Base-by-base conservation (phyloP, 306 rosid genomes). In the Inga laurina region DNA sequence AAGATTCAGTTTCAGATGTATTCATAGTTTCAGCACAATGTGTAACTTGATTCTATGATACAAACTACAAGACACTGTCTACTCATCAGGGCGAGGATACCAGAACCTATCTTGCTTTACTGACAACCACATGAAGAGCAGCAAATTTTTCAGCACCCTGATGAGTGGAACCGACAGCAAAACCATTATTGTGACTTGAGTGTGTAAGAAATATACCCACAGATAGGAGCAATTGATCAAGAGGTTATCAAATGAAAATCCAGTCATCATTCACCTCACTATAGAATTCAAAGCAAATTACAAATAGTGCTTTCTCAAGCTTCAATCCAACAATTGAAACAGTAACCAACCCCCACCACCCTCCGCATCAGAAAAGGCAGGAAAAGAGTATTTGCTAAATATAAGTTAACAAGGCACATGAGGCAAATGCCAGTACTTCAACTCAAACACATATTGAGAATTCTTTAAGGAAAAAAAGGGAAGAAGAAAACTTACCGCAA, bases 61-160 rank as follows among this genome's bases (percentile, higher is more conserved):
- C 4, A 48, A 48, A 8, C 22, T 7, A 56, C 10, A 56, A 56
- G 64, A 45, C 49, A 19, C 27, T 1, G 54, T 30, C 21, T 39
- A 70, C 72, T 37, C 46, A 68, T 57, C 81, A 59, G 77, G 7
- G 69, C 44, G 16, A 72, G 76, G 48, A 21, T 37, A 14, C 35
- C 74, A 52, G 61, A 75, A 72, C 83, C 74, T 8, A 72, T 72
- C n/a, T 76, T 77, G 56, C 59, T 45, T 35, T 77, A 45, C 75
- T 77, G 61, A 49, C 65, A 54, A 77, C 48, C 76, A 37, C 64
- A 30, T 27, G 22, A 75, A 71, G 16, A 62, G 37, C 57, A 72
- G 41, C 41, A 78, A 45, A 45, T 45, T 45, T 45, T 8, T 45
- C 49, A 45, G 49, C 49, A 45, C 10, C 49, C 10, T 45, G 43